phyloP scores from a whole-genome alignment of 2,329 filamentous ascomycete genomes.

The Elsinoe necatrix region DNA sequence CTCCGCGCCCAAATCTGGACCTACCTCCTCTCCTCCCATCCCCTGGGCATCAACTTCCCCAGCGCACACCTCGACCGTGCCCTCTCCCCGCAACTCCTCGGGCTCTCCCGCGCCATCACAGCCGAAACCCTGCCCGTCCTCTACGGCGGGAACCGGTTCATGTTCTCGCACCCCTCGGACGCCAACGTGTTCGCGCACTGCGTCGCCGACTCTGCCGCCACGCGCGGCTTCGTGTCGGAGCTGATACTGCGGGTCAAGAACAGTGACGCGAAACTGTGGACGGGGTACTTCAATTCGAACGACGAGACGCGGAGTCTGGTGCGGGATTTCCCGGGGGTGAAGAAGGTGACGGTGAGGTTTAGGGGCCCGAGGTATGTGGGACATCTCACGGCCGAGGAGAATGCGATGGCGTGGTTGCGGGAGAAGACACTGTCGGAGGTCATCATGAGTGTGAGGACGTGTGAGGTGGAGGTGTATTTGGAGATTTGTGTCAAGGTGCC shows the following conservation, averaged over 20 bases:
- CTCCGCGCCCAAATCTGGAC: slow-evolving; percentile 30
- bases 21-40: slow-evolving; percentile 24
- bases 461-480: slow-evolving; percentile 14
- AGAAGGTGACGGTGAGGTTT: slow-evolving; percentile 26
- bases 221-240: slow-evolving; percentile 18
- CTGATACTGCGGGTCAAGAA: slow-evolving; percentile 28
- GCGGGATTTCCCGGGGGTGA: slow-evolving; percentile 28
- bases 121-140: slow-evolving; percentile 29
- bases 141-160: slow-evolving; percentile 29
- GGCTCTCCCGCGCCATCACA: slow-evolving; percentile 26
- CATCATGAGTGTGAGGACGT: slow-evolving; percentile 18
- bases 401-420: slow-evolving; percentile 17
- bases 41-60: slow-evolving; percentile 27
- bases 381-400: slow-evolving; percentile 15
- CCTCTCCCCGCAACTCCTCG: slow-evolving; percentile 26
- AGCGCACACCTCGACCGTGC: slow-evolving; percentile 14
- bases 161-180: slow-evolving; percentile 31
- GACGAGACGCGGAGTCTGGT: slow-evolving; percentile 25
- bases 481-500: slow-evolving; percentile 15
- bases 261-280: slow-evolving; percentile 31
- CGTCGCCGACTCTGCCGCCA: slow-evolving; percentile 21
- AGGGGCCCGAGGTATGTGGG: slow-evolving; percentile 28
- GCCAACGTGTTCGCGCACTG: slow-evolving; percentile 33
- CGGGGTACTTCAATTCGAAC: slow-evolving; percentile 29
- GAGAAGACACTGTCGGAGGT: slow-evolving; percentile 18